These are phyloP conservation scores for Tuber calosporum DNA, from an alignment of 495 filamentous ascomycete species.

Conservation along the genomic window DNA sequence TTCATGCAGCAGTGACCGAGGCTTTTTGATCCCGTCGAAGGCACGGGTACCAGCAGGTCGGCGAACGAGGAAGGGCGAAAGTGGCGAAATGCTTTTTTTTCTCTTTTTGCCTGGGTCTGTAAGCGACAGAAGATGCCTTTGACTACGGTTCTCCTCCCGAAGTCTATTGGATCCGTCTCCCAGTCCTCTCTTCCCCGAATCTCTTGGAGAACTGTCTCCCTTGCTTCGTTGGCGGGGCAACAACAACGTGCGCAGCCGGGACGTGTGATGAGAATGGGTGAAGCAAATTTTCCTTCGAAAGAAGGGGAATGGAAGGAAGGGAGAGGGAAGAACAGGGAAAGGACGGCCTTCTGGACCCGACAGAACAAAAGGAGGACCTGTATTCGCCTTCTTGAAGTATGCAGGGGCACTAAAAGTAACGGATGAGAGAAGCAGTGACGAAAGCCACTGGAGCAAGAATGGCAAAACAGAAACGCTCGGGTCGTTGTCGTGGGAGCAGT, in stretches of 20 bases:
- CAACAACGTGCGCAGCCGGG: conserved; percentile 4
- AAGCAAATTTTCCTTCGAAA: not conserved
- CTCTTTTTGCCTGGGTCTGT: conserved; percentile 27
- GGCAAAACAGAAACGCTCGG: conserved; percentile 3
- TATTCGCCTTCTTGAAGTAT: conserved; percentile 9
- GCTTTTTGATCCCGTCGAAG: conserved; percentile 24
- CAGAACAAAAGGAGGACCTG: not conserved
- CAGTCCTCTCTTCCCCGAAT: not conserved
- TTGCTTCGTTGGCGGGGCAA: conserved; percentile 5
- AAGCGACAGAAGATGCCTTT: conserved; percentile 24
- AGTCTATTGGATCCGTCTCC: conserved; percentile 12
- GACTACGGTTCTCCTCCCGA: conserved; percentile 11
- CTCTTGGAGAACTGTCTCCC: not conserved
- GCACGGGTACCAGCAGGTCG: conserved; percentile 32
- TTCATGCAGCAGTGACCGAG: conserved; percentile 28
- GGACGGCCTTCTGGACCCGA: not conserved
- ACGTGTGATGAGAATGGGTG: not conserved
- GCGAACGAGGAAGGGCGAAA: conserved; percentile 13
- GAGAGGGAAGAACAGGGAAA: not conserved
- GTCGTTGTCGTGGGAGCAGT: not conserved
- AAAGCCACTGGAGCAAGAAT: not conserved
- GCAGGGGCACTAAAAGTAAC: conserved; percentile 37
- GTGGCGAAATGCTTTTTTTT: conserved; percentile 27
- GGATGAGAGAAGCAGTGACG: conserved; percentile 16
- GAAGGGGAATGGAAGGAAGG: not conserved